Base-by-base conservation (phyloP, 306 rosid species). In the Lathyrus tuberosus region DNA sequence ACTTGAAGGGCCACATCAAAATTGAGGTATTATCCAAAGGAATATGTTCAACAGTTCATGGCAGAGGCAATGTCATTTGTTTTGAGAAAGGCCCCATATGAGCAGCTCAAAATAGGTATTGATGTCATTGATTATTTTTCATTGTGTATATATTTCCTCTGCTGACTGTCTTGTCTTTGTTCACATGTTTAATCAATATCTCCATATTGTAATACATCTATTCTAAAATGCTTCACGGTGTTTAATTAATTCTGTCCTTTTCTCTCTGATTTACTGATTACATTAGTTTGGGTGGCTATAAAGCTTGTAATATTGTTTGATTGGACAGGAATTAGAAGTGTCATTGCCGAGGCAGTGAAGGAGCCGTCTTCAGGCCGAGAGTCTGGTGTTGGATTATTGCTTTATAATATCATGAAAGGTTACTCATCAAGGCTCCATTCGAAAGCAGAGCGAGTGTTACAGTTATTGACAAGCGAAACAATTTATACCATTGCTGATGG, bases 361-460 rank as follows among this genome's bases (percentile, higher is more conserved):
- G 79, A 93, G 67, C 91, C 96, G 46, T 62, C 82, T 65, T 72
- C 71, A 49, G 42, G 71, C 80, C 76, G 85, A 65, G 82, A 84
- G 62, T 78, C 70, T 71, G 96, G 91, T 53, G 87, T 77, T 49
- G 83, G 84, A 83, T 80, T 79, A 63, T 78, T 93, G 77, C 83
- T 93, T 78, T 84, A 66, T 79, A 66, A 84, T 82, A 74, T 82
- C 30, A 84, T 90, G 88, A 84, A 78, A 78, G 96, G 96, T 71
- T 75, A 87, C 72, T 85, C 96, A 48, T 84, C 87, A 38, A 88
- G 86, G 79, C 84, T 93, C 75, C 98, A 93, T 81, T 93, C 98
- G 33, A 90, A 82, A 87, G 96, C 96, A 20, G 85, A 85, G 74
- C 81, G 83, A 61, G 91, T 93, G 57, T 79, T 90, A 60, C 82